Evolutionary conservation across 257 asterid genomes (phyloP).

Genomic region (Eustoma russellianum): DNA sequence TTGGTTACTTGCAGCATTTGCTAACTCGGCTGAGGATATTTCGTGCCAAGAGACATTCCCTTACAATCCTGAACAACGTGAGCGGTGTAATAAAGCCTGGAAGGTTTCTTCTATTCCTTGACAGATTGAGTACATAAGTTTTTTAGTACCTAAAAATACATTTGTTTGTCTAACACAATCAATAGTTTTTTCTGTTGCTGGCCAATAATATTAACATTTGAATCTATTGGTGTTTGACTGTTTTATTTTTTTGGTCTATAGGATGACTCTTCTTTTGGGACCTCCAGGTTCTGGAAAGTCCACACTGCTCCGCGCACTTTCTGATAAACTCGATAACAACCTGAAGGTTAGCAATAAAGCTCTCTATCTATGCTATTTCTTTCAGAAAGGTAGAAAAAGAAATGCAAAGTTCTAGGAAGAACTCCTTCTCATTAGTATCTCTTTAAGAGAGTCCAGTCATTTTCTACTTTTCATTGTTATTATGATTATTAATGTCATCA

Average conservation of each 20-base stretch:
- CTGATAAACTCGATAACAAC: slow-evolving; percentile 64
- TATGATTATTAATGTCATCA: too few species aligned
- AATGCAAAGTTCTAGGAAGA: too few species aligned
- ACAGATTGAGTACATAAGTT: not conserved
- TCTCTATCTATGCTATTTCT: too few species aligned
- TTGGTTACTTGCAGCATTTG: slow-evolving; percentile 33
- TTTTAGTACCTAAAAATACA: too few species aligned
- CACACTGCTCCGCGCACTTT: slow-evolving; percentile 63
- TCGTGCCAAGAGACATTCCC: slow-evolving; percentile 43
- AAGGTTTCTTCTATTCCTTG: slow-evolving; percentile 31
- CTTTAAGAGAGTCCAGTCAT: too few species aligned
- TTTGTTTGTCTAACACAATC: not conserved
- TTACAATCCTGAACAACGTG: slow-evolving; percentile 57
- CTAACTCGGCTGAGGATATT: slow-evolving; percentile 41
- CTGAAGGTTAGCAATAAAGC: slow-evolving; percentile 45
- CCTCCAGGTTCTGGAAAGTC: slow-evolving; percentile 97
- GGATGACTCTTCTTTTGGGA: slow-evolving; percentile 87
- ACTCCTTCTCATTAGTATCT: too few species aligned
- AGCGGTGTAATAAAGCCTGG: slow-evolving; percentile 74
- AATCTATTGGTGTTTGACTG: not conserved
- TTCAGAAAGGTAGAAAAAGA: too few species aligned
- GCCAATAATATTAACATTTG: too few species aligned
- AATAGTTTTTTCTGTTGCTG: not conserved
- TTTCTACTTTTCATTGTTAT: too few species aligned
- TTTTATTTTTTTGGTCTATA: slow-evolving; percentile 24